Evolutionary conservation across 192 early-diverging fungal species (phyloP).

Genomic region (Funneliformis mosseae): DNA sequence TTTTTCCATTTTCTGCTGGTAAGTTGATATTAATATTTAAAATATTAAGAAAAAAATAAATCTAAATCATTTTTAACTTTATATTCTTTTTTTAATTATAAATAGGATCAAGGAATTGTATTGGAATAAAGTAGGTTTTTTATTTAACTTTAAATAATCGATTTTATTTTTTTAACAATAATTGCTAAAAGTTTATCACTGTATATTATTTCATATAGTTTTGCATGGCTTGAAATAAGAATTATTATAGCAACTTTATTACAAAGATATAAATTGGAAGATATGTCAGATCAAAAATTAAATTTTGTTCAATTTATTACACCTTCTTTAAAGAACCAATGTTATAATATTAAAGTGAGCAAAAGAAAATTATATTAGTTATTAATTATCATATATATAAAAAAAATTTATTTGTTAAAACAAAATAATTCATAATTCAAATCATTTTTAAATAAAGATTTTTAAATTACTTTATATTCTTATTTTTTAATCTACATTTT

Average conservation of each 20-base stretch:
- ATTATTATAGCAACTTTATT: neutral
- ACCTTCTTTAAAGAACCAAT: constrained; percentile 1
- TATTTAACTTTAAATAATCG: neutral
- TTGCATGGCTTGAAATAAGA: constrained; percentile 2
- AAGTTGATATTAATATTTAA: neutral
- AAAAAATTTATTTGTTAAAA: too few species aligned
- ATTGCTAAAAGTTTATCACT: too few species aligned
- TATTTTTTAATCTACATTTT: too few species aligned
- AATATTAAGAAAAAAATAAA: too few species aligned
- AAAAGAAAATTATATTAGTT: too few species aligned
- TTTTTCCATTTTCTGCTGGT: constrained; percentile 25
- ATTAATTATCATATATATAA: too few species aligned
- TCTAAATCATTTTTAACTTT: too few species aligned
- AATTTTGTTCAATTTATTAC: constrained; percentile 14
- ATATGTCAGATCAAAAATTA: neutral
- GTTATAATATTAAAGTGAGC: neutral
- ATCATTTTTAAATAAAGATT: too few species aligned
- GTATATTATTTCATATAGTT: neutral
- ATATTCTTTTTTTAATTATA: neutral
- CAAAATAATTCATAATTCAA: too few species aligned
- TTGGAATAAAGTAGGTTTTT: constrained; percentile 2
- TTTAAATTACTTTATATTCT: too few species aligned
- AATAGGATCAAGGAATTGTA: constrained; percentile 22
- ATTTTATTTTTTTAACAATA: neutral
- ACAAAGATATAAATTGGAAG: neutral